A percentile compares a stretch with the other conserved stretches of the same genome.
These are phyloP conservation scores for Mycena chlorophos DNA, from an alignment of 768 basidiomycete genomes.

Conservation along the genomic window DNA sequence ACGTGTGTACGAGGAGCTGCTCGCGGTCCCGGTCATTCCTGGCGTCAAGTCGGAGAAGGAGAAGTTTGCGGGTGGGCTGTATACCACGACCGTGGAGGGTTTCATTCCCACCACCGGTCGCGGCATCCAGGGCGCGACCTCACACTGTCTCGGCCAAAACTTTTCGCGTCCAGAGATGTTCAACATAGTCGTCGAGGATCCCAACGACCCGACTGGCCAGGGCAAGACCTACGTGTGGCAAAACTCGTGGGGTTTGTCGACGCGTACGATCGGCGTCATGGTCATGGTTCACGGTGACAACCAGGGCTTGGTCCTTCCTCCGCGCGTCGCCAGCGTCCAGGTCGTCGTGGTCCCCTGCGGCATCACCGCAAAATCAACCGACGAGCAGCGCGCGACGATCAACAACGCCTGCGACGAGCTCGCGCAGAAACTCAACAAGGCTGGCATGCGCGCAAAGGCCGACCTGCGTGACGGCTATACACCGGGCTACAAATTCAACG, in stretches of 20 bases:
- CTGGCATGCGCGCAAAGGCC: constrained; percentile 80
- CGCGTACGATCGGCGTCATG: constrained; percentile 97
- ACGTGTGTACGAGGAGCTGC: constrained; percentile 92
- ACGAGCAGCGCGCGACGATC: constrained; percentile 67
- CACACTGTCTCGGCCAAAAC: constrained; percentile 97
- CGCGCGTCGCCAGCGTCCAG: constrained; percentile 91
- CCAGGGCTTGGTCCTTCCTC: constrained; percentile 95
- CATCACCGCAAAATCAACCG: constrained; percentile 80
- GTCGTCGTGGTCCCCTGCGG: constrained; percentile 92
- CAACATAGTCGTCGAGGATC: constrained; percentile 95
- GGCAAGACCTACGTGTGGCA: constrained; percentile 90
- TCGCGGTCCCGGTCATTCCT: constrained; percentile 95
- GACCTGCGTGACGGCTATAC: constrained; percentile 96
- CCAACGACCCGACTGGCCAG: constrained; percentile 65
- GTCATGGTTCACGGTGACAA: constrained; percentile 99
- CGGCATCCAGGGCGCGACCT: constrained; percentile 97
- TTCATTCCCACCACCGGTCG: constrained; percentile 97
- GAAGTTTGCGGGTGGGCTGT: constrained; percentile 96
- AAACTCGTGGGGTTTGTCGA: constrained; percentile 97
- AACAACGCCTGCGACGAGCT: constrained; percentile 78
- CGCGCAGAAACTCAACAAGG: constrained; percentile 68
- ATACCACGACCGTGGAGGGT: constrained; percentile 97
- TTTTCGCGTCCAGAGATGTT: constrained; percentile 97
- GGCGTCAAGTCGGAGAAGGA: constrained; percentile 99
- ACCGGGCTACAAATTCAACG: constrained; percentile 98